Evolutionary conservation across 2,329 filamentous ascomycete genomes (phyloP), one percentile per base, ranked within the genome.

Genomic region (Anthostomella pinea): DNA sequence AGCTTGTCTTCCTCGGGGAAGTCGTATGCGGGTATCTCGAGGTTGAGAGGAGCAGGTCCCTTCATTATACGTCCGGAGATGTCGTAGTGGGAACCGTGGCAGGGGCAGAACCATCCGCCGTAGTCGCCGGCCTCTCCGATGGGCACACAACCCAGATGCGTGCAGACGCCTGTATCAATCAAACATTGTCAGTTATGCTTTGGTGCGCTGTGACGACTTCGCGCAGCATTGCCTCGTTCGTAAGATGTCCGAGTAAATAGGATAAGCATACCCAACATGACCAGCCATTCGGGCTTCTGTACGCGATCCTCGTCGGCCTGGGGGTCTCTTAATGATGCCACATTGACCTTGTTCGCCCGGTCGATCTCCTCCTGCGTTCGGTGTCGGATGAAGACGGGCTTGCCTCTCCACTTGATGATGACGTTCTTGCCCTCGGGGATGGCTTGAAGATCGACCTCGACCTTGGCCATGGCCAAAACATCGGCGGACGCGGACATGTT

Each of bases 371-470:
- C 75, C 59, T 81, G 71, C 57, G 93, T 98, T 64, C 93, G 88
- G 84, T 98, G 93, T 68, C 93, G 90, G 81, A 98, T 89, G 78
- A 98, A 98, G 67, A 98, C 89, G 68, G 93, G 93, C 86, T 98
- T 98, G 68, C 93, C 93, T 77, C 93, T 87, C 93, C 93, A 98
- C 77, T 98, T 98, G 79, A 98, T 95, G 68, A 98, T 94, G 66
- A 98, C 93, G 75, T 98, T 98, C 86, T 97, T 98, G 79, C 93
- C 93, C 77, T 97, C 91, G 48, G 93, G 93, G 59, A 98, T 97
- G 50, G 87, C 68, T 59, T 75, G 76, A 53, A 98, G 85, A 68
- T 95, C 88, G 57, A 98, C 85, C 76, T 98, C 93, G 57, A 98
- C 93, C 84, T 98, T 98, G 69, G 93, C 93, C 83, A 96, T 94